These are phyloP conservation scores for Puccinia triticina DNA, from an alignment of 1,284 basidiomycete genomes.

Conservation along the genomic window DNA sequence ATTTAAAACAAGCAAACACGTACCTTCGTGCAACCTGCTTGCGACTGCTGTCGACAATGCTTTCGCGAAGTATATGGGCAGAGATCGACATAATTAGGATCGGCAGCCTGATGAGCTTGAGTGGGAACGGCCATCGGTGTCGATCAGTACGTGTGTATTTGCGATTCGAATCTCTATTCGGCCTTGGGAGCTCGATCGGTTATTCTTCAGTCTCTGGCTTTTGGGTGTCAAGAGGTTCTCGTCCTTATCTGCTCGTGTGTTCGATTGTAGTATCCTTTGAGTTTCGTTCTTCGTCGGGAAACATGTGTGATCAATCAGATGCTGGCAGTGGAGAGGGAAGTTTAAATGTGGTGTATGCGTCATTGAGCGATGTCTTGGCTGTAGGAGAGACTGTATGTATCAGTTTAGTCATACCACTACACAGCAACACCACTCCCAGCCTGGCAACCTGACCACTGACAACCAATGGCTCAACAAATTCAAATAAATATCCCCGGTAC, in stretches of 20 bases:
- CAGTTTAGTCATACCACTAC: not conserved
- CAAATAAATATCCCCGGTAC: not conserved
- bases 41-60: constrained; percentile 44
- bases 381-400: constrained; percentile 16
- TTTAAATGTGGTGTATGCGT: not conserved
- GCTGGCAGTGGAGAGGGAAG: not conserved
- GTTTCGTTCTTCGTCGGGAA: not conserved
- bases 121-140: not conserved
- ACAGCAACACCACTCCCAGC: not conserved
- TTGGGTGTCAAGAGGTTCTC: not conserved
- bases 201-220: not conserved
- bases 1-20: not conserved
- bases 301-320: not conserved
- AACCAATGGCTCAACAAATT: not conserved
- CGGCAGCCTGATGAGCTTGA: not conserved
- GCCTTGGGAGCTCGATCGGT: too few species aligned
- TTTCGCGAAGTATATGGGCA: constrained; percentile 50
- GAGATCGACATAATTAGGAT: constrained; percentile 47
- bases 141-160: too few species aligned
- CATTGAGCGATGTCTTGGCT: not conserved
- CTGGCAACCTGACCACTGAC: too few species aligned
- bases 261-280: not conserved
- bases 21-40: constrained; percentile 42
- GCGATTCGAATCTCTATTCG: too few species aligned
- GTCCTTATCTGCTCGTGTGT: not conserved